Evolutionary conservation across 1,284 basidiomycete genomes (phyloP).

Genomic region (Puccinia hordei): DNA sequence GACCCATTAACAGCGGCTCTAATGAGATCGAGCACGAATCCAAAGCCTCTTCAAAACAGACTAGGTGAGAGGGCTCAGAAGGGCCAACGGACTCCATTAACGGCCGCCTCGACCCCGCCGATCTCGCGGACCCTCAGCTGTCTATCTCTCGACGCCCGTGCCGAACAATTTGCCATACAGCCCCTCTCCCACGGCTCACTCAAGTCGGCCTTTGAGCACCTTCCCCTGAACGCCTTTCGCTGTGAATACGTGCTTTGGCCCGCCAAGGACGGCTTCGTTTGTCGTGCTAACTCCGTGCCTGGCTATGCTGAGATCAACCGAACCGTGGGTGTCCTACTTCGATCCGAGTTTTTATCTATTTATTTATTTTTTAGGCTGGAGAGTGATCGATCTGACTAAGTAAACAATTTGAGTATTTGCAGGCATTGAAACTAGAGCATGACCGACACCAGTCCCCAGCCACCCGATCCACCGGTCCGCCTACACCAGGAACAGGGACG

Average conservation of each 20-base stretch:
- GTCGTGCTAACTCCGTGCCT: conserved; percentile 28
- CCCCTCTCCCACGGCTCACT: background rate
- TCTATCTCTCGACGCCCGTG: background rate
- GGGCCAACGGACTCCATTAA: conserved; percentile 3
- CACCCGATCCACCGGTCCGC: background rate
- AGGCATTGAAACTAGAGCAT: conserved; percentile 35
- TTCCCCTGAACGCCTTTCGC: background rate
- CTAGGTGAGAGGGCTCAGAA: background rate
- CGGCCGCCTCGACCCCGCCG: conserved; percentile 10
- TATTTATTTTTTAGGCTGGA: too few relatives aligned
- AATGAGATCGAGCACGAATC: background rate
- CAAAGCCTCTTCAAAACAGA: background rate
- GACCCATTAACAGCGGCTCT: background rate
- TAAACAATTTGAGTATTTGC: background rate
- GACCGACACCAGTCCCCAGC: background rate
- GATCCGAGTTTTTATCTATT: background rate
- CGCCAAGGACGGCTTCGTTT: conserved; percentile 25
- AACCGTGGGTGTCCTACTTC: background rate
- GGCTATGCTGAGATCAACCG: conserved; percentile 44
- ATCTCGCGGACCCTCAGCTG: conserved; percentile 24
- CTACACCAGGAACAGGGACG: background rate
- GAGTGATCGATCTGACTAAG: background rate
- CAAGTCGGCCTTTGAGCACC: background rate
- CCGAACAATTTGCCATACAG: background rate
- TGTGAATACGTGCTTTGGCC: conserved; percentile 42